These are phyloP conservation scores for Pichia paraexigua DNA, from an alignment of 805 yeast species.

Conservation along the genomic window DNA sequence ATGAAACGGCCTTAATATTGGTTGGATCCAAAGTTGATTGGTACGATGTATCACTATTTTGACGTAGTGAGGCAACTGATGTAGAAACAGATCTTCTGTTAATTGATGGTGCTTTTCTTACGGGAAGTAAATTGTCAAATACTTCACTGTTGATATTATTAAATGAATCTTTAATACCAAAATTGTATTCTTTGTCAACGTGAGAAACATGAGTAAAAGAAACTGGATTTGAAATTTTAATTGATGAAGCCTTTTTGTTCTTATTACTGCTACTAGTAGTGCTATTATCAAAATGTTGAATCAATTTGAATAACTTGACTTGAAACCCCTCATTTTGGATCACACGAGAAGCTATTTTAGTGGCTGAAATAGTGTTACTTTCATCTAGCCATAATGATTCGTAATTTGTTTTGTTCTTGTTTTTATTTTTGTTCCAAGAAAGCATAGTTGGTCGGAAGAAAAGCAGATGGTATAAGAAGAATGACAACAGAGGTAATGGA, in stretches of 20 bases:
- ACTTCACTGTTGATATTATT: slow-evolving; percentile 3
- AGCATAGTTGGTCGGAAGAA: background rate
- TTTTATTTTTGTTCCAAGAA: background rate
- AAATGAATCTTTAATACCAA: slow-evolving; percentile 26
- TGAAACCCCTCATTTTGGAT: slow-evolving; percentile 6
- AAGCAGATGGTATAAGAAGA: background rate
- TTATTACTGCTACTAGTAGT: background rate
- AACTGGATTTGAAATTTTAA: slow-evolving; percentile 26
- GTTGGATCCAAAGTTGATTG: slow-evolving; percentile 11
- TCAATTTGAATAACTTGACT: background rate
- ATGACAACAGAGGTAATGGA: background rate
- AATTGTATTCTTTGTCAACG: slow-evolving; percentile 22
- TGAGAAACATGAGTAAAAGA: slow-evolving; percentile 29
- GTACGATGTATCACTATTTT: background rate
- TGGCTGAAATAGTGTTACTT: background rate
- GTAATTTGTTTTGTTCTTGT: background rate
- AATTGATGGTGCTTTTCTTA: background rate
- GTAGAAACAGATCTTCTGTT: background rate
- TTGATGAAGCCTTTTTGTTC: background rate
- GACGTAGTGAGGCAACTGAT: background rate
- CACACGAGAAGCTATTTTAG: background rate
- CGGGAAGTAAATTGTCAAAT: slow-evolving; percentile 7
- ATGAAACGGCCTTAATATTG: slow-evolving; percentile 22
- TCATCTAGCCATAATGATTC: slow-evolving; percentile 13
- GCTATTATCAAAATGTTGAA: slow-evolving; percentile 7